Base-by-base conservation (phyloP, 192 early-diverging fungal species). In the Backusella parvicylindrica region DNA sequence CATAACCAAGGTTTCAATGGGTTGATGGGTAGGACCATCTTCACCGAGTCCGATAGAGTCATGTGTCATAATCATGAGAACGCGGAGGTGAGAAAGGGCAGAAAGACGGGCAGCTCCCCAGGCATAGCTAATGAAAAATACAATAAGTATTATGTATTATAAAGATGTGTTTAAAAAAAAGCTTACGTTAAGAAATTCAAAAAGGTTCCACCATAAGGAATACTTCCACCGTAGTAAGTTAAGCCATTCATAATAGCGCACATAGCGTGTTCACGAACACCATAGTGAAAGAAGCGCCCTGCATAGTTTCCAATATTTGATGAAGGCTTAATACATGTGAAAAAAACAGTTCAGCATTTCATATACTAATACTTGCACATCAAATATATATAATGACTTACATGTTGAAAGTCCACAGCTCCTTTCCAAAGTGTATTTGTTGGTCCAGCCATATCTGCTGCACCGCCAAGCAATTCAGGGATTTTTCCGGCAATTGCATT, bases 1-100 rank as follows among this genome's bases (percentile, higher is more conserved):
- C 76, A 89, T 81, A 50, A 96, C 92, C 73, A 97, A 77, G 7
- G 96, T 97, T 83, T 99, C 98, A 56, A 98, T 95, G 2, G 98
- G 96, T 83, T 99, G 98, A 84, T 99, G 98, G 47, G 98, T 99
- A 16, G 96, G 98, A 4, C 98, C 98, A 83, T 99, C 98, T 83
- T 99, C 98, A 71, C 98, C 98, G 37, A 95, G 90, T 70, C 96
- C 97, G 56, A 99, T 96, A 30, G 96, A 98, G 85, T 99, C 98
- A 88, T 99, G 98, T 67, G 98, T 98, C 93, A 97, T 95, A 73
- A 99, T 89, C 84, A 96, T 97, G 70, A 99, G 75, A 64, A 97
- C 91, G 30, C 93, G 96, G 56, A 94, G 90, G 28, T 92, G 86
- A 53, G 95, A 91, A 68, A 99, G 83, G 0, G 98, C 95, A 64